Percentiles rank a stretch among this genome's conserved stretches.
These are phyloP conservation scores for Phragmites australis DNA, from an alignment of 176 grass and related monocot species.

Conservation along the genomic window DNA sequence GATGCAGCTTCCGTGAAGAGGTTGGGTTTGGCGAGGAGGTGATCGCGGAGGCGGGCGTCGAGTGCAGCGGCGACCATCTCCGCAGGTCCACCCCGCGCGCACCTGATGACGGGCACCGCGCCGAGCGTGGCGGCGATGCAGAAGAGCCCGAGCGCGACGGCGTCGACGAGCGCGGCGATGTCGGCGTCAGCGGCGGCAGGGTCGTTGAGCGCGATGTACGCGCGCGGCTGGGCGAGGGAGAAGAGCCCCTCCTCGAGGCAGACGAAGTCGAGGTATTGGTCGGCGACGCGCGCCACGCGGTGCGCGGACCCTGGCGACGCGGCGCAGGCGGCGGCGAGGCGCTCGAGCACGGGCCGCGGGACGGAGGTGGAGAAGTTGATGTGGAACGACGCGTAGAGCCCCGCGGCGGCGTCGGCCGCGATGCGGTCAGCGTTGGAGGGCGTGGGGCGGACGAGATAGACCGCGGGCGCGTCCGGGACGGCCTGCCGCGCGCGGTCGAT, in stretches of 20 bases:
- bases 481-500: slow-evolving; percentile 78
- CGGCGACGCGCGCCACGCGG: slow-evolving; percentile 66
- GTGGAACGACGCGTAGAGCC: slow-evolving; percentile 83
- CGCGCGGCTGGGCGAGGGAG: slow-evolving; percentile 73
- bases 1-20: slow-evolving; percentile 72
- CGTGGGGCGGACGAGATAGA: slow-evolving; percentile 84
- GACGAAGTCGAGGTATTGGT: slow-evolving; percentile 94
- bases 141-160: slow-evolving; percentile 72
- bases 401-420: slow-evolving; percentile 69
- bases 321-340: slow-evolving; percentile 61
- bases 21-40: slow-evolving; percentile 80
- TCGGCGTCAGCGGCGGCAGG: slow-evolving; percentile 70
- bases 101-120: slow-evolving; percentile 80
- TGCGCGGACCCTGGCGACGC: slow-evolving; percentile 36
- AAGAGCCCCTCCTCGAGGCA: slow-evolving; percentile 87
- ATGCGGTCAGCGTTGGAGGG: slow-evolving; percentile 72
- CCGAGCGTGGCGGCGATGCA: slow-evolving; percentile 71
- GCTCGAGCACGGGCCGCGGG: slow-evolving; percentile 71
- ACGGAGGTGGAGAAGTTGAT: slow-evolving; percentile 93
- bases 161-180: slow-evolving; percentile 68
- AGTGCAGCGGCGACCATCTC: slow-evolving; percentile 83
- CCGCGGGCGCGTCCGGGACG: slow-evolving; percentile 70
- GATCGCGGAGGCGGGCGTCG: slow-evolving; percentile 68
- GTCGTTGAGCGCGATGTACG: slow-evolving; percentile 86
- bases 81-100: slow-evolving; percentile 68